phyloP scores from a whole-genome alignment of 805 yeast genomes.

The Pichia eremophila region DNA sequence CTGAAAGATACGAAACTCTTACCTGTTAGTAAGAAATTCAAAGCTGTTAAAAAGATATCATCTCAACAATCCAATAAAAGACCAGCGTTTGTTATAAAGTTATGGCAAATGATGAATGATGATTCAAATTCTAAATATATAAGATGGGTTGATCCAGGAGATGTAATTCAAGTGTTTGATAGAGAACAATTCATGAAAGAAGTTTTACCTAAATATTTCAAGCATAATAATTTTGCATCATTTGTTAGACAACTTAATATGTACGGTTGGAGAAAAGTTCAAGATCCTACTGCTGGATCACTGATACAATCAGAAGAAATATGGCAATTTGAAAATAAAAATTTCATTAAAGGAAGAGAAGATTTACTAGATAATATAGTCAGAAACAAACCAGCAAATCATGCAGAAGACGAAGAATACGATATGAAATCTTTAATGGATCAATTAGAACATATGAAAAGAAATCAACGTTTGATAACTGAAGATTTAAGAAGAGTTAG shows the following conservation, averaged over 20 bases:
- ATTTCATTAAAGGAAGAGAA: constrained; percentile 67
- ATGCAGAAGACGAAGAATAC: constrained; percentile 32
- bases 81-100: constrained; percentile 87
- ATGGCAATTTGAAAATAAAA: constrained; percentile 82
- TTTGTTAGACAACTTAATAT: constrained; percentile 94
- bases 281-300: constrained; percentile 77
- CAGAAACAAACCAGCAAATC: constrained; percentile 51
- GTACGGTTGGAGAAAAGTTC: constrained; percentile 99
- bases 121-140: constrained; percentile 58
- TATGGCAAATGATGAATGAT: constrained; percentile 95
- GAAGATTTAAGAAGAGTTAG: constrained; percentile 79
- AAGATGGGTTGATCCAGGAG: constrained; percentile 80
- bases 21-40: constrained; percentile 17
- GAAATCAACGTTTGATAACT: constrained; percentile 69
- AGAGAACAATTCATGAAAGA: constrained; percentile 77
- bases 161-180: constrained; percentile 73
- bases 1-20: background rate
- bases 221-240: constrained; percentile 90
- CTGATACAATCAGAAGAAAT: constrained; percentile 61
- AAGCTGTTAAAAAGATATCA: constrained; percentile 12
- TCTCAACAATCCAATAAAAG: constrained; percentile 35
- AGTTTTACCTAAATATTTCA: constrained; percentile 85
- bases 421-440: constrained; percentile 46
- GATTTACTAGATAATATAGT: constrained; percentile 80
- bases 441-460: constrained; percentile 68